Percentiles rank a stretch among this genome's conserved stretches.
Conservation (phyloP, 768 basidiomycete species). For the Sistotremastrum suecicum region DNA sequence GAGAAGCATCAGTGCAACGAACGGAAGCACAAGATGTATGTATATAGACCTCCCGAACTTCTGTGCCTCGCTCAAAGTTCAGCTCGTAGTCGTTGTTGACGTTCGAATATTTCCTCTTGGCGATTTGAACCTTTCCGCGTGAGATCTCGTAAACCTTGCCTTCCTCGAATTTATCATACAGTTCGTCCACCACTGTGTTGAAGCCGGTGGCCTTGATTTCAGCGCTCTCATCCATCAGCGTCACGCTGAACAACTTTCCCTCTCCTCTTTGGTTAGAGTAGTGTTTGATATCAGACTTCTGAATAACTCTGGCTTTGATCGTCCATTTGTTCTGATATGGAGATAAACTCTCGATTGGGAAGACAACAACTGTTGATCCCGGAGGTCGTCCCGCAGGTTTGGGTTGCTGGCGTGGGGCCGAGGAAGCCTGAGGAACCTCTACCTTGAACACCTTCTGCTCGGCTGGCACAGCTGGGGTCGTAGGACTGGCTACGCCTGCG, state of each 20-base stretch:
- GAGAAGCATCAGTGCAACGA: not conserved
- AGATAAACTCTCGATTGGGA: slow-evolving; percentile 87
- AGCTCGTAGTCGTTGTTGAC: slow-evolving; percentile 89
- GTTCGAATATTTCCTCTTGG: slow-evolving; percentile 93
- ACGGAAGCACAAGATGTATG: not conserved
- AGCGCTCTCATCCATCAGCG: slow-evolving; percentile 88
- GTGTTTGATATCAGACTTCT: slow-evolving; percentile 79
- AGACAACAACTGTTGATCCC: slow-evolving; percentile 22
- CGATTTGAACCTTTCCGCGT: slow-evolving; percentile 82
- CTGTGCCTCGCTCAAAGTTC: slow-evolving; percentile 67
- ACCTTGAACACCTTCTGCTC: slow-evolving; percentile 4
- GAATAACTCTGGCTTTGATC: slow-evolving; percentile 85
- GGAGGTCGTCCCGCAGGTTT: slow-evolving; percentile 9
- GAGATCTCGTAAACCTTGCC: slow-evolving; percentile 89
- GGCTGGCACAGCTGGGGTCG: slow-evolving; percentile 16
- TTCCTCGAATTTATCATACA: slow-evolving; percentile 78
- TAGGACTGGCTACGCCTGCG: slow-evolving; percentile 13
- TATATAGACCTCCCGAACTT: slow-evolving; percentile 62
- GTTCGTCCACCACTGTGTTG: slow-evolving; percentile 69
- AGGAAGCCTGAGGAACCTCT: slow-evolving; percentile 2
- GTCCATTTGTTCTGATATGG: slow-evolving; percentile 99
- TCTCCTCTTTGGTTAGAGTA: slow-evolving; percentile 87
- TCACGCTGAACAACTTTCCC: slow-evolving; percentile 88
- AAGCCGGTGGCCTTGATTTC: slow-evolving; percentile 87
- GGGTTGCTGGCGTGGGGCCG: slow-evolving; percentile 9